These are phyloP conservation scores for Parmales sp. DNA, from an alignment of 108 stramenopile species.

Conservation along the genomic window DNA sequence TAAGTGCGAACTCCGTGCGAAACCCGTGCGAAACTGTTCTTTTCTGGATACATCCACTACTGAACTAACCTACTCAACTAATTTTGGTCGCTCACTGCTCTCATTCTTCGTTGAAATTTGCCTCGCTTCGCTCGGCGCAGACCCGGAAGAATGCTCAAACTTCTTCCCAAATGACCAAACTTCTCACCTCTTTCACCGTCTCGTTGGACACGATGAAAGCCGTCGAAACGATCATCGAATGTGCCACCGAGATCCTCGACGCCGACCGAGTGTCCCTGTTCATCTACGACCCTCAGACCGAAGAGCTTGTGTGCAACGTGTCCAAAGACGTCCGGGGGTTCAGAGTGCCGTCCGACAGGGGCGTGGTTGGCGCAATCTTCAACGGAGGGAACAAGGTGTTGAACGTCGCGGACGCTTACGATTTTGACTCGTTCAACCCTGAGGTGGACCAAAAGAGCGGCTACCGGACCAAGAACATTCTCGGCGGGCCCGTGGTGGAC, in stretches of 20 bases:
- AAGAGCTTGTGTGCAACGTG: conserved; percentile 10
- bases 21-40: too few relatives aligned
- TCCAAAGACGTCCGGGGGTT: conserved; percentile 6
- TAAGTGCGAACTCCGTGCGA: too few relatives aligned
- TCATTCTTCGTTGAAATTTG: too few relatives aligned
- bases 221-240: background rate
- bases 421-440: conserved; percentile 27
- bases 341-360: background rate
- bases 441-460: conserved; percentile 33
- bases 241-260: background rate
- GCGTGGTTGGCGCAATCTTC: conserved; percentile 31
- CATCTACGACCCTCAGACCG: background rate
- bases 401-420: conserved; percentile 29
- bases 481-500: conserved; percentile 31
- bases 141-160: background rate
- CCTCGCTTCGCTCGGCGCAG: too few relatives aligned
- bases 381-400: background rate
- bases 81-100: too few relatives aligned
- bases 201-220: conserved; percentile 2
- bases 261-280: background rate
- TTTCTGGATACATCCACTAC: too few relatives aligned
- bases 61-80: too few relatives aligned
- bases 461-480: conserved; percentile 37
- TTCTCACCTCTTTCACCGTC: background rate
- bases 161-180: background rate